phyloP scores from a whole-genome alignment of 1,139 yeast genomes.

The Lipomyces yarrowii region DNA sequence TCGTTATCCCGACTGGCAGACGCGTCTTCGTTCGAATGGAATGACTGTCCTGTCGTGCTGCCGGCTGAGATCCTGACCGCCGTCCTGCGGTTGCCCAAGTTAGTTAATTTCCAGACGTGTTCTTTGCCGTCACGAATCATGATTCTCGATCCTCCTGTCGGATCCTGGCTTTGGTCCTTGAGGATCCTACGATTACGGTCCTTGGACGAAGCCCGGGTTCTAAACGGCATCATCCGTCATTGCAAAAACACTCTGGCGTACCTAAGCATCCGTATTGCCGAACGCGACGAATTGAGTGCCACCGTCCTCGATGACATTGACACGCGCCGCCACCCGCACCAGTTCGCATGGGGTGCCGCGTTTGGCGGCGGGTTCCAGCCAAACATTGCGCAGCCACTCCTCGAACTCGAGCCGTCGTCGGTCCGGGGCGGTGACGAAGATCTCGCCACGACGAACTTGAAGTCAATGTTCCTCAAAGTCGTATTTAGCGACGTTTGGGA shows the following conservation, averaged over 20 bases:
- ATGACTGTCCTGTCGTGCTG: slow-evolving; percentile 15
- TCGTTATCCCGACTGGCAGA: slow-evolving; percentile 1
- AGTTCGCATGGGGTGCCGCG: background rate
- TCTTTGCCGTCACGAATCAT: slow-evolving; percentile 17
- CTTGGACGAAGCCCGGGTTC: slow-evolving; percentile 23
- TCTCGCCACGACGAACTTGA: slow-evolving; percentile 12
- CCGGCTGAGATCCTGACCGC: slow-evolving; percentile 17
- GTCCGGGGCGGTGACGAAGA: background rate
- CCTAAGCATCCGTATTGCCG: slow-evolving; percentile 26
- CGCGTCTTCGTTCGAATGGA: slow-evolving; percentile 22
- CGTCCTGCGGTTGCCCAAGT: slow-evolving; percentile 13
- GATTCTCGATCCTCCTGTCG: background rate
- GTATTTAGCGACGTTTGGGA: slow-evolving; percentile 1
- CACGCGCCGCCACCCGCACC: background rate
- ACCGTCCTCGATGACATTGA: slow-evolving; percentile 17
- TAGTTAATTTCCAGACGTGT: slow-evolving; percentile 20
- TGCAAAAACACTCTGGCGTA: slow-evolving; percentile 11
- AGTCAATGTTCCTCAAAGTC: slow-evolving; percentile 13
- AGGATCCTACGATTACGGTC: slow-evolving; percentile 20
- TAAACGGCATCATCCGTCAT: slow-evolving; percentile 14
- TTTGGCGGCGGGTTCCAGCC: background rate
- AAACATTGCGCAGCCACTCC: background rate
- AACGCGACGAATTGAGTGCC: slow-evolving; percentile 11
- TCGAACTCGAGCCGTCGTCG: background rate
- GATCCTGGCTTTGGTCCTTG: slow-evolving; percentile 12